These are phyloP conservation scores for Populus deltoides DNA, from an alignment of 345 rosid species.

Conservation along the genomic window DNA sequence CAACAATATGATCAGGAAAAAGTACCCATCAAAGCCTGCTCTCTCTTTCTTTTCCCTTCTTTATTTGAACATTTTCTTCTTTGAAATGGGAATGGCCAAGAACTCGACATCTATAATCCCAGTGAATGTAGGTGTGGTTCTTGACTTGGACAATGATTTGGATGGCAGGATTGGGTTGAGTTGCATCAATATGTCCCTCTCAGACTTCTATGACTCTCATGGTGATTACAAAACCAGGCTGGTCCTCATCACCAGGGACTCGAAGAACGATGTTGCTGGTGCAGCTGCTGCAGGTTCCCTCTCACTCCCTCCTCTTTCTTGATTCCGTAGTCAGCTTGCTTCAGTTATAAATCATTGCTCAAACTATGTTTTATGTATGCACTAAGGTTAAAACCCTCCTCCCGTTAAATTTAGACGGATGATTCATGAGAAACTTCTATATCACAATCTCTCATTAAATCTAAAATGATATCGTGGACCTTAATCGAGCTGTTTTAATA, in stretches of 20 bases:
- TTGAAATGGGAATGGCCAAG: background rate
- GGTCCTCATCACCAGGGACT: constrained; percentile 16
- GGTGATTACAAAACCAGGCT: constrained; percentile 28
- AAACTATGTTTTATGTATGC: no score
- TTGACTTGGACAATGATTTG: constrained; percentile 16
- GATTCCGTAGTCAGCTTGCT: no score
- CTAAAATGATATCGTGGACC: no score
- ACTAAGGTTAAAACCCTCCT: no score
- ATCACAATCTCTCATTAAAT: no score
- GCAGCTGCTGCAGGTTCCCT: constrained; percentile 33
- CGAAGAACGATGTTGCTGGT: constrained; percentile 21
- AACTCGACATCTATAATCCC: background rate
- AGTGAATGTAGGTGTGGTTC: constrained; percentile 37
- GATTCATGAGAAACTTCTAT: no score
- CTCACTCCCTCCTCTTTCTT: background rate
- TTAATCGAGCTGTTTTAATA: no score
- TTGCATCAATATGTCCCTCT: constrained; percentile 31
- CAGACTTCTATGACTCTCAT: constrained; percentile 25
- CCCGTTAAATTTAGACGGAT: no score
- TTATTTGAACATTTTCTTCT: background rate
- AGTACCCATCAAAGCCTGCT: background rate
- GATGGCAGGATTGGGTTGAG: constrained; percentile 18
- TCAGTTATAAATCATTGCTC: no score
- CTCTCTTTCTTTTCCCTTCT: background rate
- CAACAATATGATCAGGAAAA: no score